These are phyloP conservation scores for Saccharum officinarum DNA, from an alignment of 176 grass and related monocot species.

Conservation along the genomic window DNA sequence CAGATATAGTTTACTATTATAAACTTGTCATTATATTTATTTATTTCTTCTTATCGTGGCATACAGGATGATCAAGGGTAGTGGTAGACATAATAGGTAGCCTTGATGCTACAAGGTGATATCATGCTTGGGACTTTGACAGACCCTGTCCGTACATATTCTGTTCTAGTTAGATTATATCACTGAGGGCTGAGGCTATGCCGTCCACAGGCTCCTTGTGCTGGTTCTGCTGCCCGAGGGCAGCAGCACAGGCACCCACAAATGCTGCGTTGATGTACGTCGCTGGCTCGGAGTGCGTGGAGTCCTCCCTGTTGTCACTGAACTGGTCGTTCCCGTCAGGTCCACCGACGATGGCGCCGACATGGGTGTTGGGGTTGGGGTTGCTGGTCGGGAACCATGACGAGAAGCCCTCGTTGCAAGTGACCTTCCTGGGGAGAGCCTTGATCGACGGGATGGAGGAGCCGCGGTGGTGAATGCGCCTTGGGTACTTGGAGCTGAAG, in stretches of 20 bases:
- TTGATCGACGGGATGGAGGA: conserved; percentile 50
- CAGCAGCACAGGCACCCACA: conserved; percentile 50
- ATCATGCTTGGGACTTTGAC: background rate
- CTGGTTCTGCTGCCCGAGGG: conserved; percentile 25
- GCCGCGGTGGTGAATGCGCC: conserved; percentile 52
- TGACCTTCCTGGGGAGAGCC: conserved; percentile 42
- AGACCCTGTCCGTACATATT: background rate
- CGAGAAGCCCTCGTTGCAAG: conserved; percentile 50
- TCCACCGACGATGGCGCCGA: conserved; percentile 49
- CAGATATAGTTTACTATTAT: background rate
- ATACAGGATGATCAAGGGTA: conserved; percentile 10
- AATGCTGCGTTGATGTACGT: conserved; percentile 71
- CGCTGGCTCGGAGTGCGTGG: conserved; percentile 47
- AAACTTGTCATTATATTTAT: conserved; percentile 16
- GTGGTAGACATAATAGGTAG: background rate
- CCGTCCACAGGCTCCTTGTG: background rate
- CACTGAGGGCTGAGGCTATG: background rate
- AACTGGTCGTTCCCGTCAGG: conserved; percentile 54
- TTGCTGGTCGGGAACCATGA: conserved; percentile 33
- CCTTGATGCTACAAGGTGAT: background rate
- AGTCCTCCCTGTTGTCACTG: conserved; percentile 47
- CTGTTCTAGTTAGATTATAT: background rate
- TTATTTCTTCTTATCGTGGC: background rate
- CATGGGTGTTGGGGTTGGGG: conserved; percentile 48
- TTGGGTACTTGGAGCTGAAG: conserved; percentile 33